These are phyloP conservation scores for Echinosophora koreensis DNA, from an alignment of 306 rosid species.

Conservation along the genomic window DNA sequence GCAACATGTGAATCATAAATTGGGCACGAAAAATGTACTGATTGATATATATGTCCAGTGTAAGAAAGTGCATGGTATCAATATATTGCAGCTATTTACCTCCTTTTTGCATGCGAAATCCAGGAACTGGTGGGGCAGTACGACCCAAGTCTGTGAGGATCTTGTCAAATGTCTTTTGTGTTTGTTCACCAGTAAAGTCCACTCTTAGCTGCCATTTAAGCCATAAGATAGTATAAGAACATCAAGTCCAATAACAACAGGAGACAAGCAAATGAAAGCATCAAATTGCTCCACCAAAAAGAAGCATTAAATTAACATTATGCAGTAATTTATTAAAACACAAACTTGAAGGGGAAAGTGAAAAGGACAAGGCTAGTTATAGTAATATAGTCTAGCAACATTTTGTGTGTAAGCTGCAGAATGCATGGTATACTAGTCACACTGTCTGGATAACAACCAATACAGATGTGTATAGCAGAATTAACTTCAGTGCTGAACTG, in stretches of 20 bases:
- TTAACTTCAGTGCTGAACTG: conserved; percentile 15
- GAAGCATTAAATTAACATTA: conserved; percentile 20
- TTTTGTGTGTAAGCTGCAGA: conserved; percentile 14
- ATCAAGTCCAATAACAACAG: conserved; percentile 20
- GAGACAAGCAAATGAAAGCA: conserved; percentile 28
- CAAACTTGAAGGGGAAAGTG: background rate
- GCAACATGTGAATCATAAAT: conserved; percentile 12
- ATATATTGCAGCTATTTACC: conserved; percentile 56
- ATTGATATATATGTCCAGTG: conserved; percentile 1
- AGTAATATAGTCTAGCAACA: conserved; percentile 25
- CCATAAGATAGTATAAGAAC: conserved; percentile 22
- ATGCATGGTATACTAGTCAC: conserved; percentile 8
- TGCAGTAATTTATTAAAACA: background rate
- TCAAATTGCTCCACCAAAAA: background rate
- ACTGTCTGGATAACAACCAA: conserved; percentile 18
- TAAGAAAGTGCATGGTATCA: conserved; percentile 10
- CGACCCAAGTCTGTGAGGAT: conserved; percentile 70
- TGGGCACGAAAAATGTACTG: conserved; percentile 38
- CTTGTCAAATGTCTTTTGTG: conserved; percentile 68
- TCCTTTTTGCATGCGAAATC: conserved; percentile 89
- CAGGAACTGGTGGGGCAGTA: conserved; percentile 85
- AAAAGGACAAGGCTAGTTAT: conserved; percentile 17
- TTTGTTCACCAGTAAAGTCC: conserved; percentile 75
- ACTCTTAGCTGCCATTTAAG: conserved; percentile 72
- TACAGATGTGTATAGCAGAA: background rate